Conservation (phyloP, 2,329 filamentous ascomycete species). For the Cytospora piceicola region DNA sequence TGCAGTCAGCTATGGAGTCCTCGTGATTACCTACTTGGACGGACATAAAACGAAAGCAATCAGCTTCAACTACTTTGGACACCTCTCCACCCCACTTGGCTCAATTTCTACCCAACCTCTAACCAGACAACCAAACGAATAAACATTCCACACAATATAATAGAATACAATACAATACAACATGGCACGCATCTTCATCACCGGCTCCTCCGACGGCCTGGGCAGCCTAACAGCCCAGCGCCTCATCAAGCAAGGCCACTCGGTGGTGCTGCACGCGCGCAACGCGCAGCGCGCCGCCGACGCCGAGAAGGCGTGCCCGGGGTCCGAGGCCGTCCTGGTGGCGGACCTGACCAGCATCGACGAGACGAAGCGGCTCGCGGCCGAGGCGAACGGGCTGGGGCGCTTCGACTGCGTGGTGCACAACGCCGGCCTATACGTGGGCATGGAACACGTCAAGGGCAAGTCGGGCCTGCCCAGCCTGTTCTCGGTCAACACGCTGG, state of each 20-base stretch:
- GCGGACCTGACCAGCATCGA: slow-evolving; percentile 56
- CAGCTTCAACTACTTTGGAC: background rate
- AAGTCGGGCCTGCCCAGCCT: slow-evolving; percentile 49
- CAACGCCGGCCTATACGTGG: slow-evolving; percentile 58
- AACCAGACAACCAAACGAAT: too few relatives aligned
- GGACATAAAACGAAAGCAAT: background rate
- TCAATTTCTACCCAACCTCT: background rate
- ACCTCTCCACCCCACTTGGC: too few relatives aligned
- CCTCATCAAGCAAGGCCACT: slow-evolving; percentile 55
- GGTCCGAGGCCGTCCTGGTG: slow-evolving; percentile 53
- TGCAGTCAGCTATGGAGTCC: too few relatives aligned
- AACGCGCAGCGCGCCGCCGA: slow-evolving; percentile 57
- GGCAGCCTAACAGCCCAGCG: slow-evolving; percentile 55
- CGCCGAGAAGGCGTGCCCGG: slow-evolving; percentile 51
- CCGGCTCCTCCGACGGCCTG: slow-evolving; percentile 61
- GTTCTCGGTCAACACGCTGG: slow-evolving; percentile 60
- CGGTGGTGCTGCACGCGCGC: slow-evolving; percentile 60
- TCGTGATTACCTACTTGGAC: too few relatives aligned
- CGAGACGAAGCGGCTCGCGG: slow-evolving; percentile 55
- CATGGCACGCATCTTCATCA: slow-evolving; percentile 48
- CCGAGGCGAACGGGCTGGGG: slow-evolving; percentile 52
- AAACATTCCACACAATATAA: too few relatives aligned
- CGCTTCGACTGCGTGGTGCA: slow-evolving; percentile 61
- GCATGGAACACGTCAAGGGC: slow-evolving; percentile 39
- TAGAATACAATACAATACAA: background rate